Conservation (phyloP, 495 filamentous ascomycete species). For the Aspergillus conjunctus region DNA sequence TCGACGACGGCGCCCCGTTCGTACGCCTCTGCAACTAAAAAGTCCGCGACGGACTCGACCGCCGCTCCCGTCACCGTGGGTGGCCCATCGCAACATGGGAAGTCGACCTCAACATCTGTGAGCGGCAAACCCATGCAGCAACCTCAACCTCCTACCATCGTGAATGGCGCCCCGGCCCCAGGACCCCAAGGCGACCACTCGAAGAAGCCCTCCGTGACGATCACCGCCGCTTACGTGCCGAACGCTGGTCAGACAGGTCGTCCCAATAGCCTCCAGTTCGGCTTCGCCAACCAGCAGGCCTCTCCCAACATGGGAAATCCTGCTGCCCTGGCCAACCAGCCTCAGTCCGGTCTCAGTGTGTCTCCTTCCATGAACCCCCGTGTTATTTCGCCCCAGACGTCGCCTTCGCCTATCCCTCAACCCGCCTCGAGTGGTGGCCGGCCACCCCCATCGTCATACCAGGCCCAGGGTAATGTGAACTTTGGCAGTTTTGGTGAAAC, state of each 20-base stretch:
- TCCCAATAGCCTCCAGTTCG: slow-evolving; percentile 73
- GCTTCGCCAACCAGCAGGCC: slow-evolving; percentile 62
- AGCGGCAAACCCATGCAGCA: slow-evolving; percentile 76
- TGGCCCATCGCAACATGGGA: slow-evolving; percentile 79
- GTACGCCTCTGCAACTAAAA: slow-evolving; percentile 78
- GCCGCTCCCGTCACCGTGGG: slow-evolving; percentile 67
- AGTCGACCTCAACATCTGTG: slow-evolving; percentile 73
- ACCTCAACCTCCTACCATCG: slow-evolving; percentile 55
- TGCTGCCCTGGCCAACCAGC: slow-evolving; percentile 50
- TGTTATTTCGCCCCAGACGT: slow-evolving; percentile 70
- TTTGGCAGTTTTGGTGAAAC: slow-evolving; percentile 79
- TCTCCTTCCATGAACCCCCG: slow-evolving; percentile 66
- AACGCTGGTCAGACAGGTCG: slow-evolving; percentile 71
- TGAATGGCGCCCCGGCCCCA: slow-evolving; percentile 64
- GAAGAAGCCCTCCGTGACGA: slow-evolving; percentile 84
- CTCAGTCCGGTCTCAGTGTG: slow-evolving; percentile 59
- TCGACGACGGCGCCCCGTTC: slow-evolving; percentile 55
- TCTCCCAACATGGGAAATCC: slow-evolving; percentile 67
- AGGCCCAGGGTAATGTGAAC: slow-evolving; percentile 63
- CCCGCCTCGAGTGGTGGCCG: slow-evolving; percentile 82
- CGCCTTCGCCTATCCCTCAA: slow-evolving; percentile 87
- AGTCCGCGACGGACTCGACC: slow-evolving; percentile 72
- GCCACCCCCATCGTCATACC: slow-evolving; percentile 69
- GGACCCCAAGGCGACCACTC: slow-evolving; percentile 69
- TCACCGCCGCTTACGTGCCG: slow-evolving; percentile 73